Percentiles rank a stretch among this genome's conserved stretches.
phyloP scores from a whole-genome alignment of 306 rosid genomes.

The Notholithocarpus densiflorus region DNA sequence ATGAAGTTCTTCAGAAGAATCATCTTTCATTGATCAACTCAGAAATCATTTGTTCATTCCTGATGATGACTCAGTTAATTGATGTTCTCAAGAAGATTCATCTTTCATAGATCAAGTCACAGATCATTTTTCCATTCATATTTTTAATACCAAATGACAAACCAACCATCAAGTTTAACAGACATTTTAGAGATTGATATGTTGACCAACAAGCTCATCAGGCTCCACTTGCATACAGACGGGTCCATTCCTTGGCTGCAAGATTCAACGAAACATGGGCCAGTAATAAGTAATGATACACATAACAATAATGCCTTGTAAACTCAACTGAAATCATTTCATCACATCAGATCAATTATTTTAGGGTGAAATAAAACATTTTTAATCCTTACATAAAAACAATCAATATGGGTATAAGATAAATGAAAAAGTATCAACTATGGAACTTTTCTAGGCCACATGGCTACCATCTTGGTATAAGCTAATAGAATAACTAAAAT shows the following conservation, averaged over 20 bases:
- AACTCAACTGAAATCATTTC: background rate
- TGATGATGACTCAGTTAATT: background rate
- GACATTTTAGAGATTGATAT: constrained; percentile 47
- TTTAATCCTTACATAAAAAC: background rate
- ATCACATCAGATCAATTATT: background rate
- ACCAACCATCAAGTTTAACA: constrained; percentile 19
- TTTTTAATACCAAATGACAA: background rate
- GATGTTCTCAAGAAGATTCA: background rate
- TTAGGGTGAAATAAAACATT: background rate
- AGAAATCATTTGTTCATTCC: background rate
- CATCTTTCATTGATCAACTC: background rate
- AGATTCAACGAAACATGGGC: constrained; percentile 2
- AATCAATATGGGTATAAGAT: background rate
- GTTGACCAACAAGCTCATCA: constrained; percentile 37
- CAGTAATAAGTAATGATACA: background rate
- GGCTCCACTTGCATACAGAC: constrained; percentile 78
- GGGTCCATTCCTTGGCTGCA: constrained; percentile 94
- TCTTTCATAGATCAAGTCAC: background rate
- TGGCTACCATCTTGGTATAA: background rate
- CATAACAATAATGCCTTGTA: background rate
- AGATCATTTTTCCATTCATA: background rate
- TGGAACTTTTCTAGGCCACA: background rate
- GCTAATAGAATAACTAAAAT: background rate
- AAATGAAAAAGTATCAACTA: background rate
- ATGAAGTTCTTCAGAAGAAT: background rate